Base-by-base conservation (phyloP, 208 protist species). In the Trypanosoma lewisi region DNA sequence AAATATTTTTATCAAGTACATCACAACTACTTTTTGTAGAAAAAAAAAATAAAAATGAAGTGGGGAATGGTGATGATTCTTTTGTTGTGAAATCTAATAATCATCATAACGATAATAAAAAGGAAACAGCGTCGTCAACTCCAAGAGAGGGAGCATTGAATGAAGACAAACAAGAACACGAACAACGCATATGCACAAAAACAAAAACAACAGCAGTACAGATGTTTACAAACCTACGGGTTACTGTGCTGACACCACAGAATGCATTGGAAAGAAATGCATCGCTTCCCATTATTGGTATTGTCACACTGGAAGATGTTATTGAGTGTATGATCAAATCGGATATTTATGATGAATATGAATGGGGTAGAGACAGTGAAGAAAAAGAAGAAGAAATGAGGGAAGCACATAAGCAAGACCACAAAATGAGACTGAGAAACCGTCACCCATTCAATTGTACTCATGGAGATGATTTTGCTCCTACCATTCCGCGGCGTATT, bases 291-390 rank as follows among this genome's bases (percentile, higher is more conserved):
- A 62, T 82, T 58, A 30, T 78, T 23, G 87, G 87, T 31, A 80
- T 94, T 57, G 68, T 94, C 14, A 91, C 87, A 41, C 54, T 94
- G 34, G 87, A 94, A 60, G 87, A 94, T 61, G 73, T 89, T 37
- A 87, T 94, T 55, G 87, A 94, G 67, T 39, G 75, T 34, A 63
- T 91, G 9, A 88, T 94, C 28, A 74, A 72, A 11, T 49, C 70
- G 1, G 82, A 94, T 42, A 94, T 94, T 28, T 86, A 83, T 67
- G 87, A 94, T 69, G 87, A 94, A 68, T 80, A 94, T 34, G 64
- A 69, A 33, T 5, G 37, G 41, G 7, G 55, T 27, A 30, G 16
- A 9, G 56, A 51, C 16, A 49, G 4, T 0, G 47, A 27, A 63
- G 58, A 51, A 54, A n/a, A 52, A 55, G 30, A 44, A 58, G 12